A percentile compares a stretch with the other conserved stretches of the same genome.
Evolutionary conservation across 202 grass and related monocot species (phyloP).

Genomic region (Carex sylvatica): DNA sequence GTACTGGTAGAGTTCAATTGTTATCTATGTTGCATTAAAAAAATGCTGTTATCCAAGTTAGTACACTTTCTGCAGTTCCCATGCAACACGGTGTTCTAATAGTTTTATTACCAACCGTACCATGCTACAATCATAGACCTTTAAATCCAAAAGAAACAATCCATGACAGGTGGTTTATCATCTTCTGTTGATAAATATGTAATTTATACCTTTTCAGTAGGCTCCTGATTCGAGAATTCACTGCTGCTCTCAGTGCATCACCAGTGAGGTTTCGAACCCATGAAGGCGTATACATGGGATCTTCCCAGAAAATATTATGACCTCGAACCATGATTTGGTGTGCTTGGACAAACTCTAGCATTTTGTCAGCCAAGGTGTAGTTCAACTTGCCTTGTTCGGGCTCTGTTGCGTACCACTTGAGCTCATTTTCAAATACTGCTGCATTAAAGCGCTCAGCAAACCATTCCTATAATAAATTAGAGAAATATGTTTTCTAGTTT

Average conservation of each 20-base stretch:
- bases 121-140: background rate
- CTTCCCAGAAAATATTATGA: slow-evolving; percentile 99
- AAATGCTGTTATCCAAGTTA: background rate
- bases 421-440: slow-evolving; percentile 98
- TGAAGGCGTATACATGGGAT: slow-evolving; percentile 64
- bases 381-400: slow-evolving; percentile 61
- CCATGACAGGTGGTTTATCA: background rate
- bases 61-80: background rate
- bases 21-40: background rate
- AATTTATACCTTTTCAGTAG: slow-evolving; percentile 43
- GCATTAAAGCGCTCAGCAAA: slow-evolving; percentile 90
- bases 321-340: slow-evolving; percentile 80
- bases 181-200: background rate
- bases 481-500: background rate
- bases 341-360: slow-evolving; percentile 74
- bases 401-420: slow-evolving; percentile 97
- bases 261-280: slow-evolving; percentile 71
- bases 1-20: background rate
- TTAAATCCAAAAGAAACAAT: background rate
- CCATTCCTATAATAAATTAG: slow-evolving; percentile 51
- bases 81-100: background rate
- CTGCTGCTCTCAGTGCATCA: slow-evolving; percentile 58
- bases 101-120: background rate
- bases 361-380: slow-evolving; percentile 71
- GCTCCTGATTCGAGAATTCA: slow-evolving; percentile 73